phyloP scores from a whole-genome alignment of 345 rosid genomes.

The Brassica juncea region DNA sequence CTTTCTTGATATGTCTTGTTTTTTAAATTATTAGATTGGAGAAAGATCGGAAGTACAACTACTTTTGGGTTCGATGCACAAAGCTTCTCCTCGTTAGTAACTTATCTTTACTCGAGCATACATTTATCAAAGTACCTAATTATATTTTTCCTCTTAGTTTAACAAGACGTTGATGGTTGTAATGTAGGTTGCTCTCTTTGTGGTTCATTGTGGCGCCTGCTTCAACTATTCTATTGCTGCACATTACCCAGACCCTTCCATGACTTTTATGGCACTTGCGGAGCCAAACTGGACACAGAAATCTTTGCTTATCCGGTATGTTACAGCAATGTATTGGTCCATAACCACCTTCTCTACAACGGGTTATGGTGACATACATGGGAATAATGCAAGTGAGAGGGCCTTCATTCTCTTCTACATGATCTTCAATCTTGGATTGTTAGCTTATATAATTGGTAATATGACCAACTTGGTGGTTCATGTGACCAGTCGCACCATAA shows the following conservation, averaged over 20 bases:
- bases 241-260: conserved; percentile 45
- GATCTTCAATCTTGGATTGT: conserved; percentile 72
- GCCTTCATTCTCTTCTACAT: conserved; percentile 57
- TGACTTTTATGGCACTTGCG: conserved; percentile 66
- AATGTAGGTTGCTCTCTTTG: conserved; percentile 73
- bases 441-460: conserved; percentile 77
- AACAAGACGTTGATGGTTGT: conserved; percentile 11
- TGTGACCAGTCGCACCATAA: conserved; percentile 71
- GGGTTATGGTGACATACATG: conserved; percentile 91
- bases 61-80: conserved; percentile 63
- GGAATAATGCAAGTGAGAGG: conserved; percentile 68
- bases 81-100: conserved; percentile 79
- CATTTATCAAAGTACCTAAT: background rate
- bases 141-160: background rate
- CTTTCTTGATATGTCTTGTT: background rate
- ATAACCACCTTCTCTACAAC: conserved; percentile 79
- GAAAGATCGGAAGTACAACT: conserved; percentile 72
- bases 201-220: conserved; percentile 76
- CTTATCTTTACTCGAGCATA: background rate
- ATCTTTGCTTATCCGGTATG: conserved; percentile 46
- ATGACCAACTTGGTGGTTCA: conserved; percentile 93
- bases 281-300: conserved; percentile 41
- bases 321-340: conserved; percentile 76
- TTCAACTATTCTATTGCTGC: conserved; percentile 61
- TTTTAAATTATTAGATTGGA: conserved; percentile 54